Conservation (phyloP, 2,329 filamentous ascomycete genomes). For the Setomelanomma holmii region DNA sequence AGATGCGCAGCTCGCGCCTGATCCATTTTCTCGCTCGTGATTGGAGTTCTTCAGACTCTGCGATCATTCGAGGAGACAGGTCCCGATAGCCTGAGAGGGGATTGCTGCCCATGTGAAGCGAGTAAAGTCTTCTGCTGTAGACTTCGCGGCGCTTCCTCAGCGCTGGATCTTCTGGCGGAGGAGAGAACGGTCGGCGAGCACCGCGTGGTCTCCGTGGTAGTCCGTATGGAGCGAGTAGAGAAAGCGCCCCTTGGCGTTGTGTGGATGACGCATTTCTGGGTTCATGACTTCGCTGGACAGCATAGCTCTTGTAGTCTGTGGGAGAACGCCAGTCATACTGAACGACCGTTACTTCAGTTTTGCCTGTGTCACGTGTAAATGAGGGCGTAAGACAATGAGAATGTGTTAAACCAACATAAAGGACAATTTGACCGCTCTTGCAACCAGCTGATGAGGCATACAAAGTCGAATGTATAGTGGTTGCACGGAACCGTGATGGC, state of each 20-base stretch:
- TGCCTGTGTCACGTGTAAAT: conserved; percentile 48
- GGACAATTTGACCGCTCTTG: conserved; percentile 76
- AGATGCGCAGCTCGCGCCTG: conserved; percentile 82
- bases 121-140: conserved; percentile 76
- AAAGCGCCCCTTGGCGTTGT: conserved; percentile 3
- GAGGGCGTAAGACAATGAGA: not conserved
- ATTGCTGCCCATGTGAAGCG: conserved; percentile 83
- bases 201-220: conserved; percentile 24
- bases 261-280: conserved; percentile 2
- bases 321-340: conserved; percentile 68
- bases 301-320: conserved; percentile 65
- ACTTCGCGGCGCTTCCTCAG: conserved; percentile 71
- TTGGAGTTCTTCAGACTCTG: conserved; percentile 69
- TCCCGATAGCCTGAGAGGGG: conserved; percentile 77
- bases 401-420: conserved; percentile 72
- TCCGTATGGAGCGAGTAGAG: conserved; percentile 22
- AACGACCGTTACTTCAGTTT: conserved; percentile 63
- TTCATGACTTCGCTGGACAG: conserved; percentile 51
- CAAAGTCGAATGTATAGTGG: conserved; percentile 83
- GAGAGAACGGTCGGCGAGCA: conserved; percentile 27
- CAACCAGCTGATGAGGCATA: conserved; percentile 85
- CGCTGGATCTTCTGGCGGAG: conserved; percentile 48
- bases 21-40: conserved; percentile 82
- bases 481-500: conserved; percentile 78
- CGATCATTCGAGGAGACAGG: conserved; percentile 72